Percentiles rank a stretch among this genome's conserved stretches.
These are phyloP conservation scores for Reutealis trisperma DNA, from an alignment of 345 rosid species.

Conservation along the genomic window DNA sequence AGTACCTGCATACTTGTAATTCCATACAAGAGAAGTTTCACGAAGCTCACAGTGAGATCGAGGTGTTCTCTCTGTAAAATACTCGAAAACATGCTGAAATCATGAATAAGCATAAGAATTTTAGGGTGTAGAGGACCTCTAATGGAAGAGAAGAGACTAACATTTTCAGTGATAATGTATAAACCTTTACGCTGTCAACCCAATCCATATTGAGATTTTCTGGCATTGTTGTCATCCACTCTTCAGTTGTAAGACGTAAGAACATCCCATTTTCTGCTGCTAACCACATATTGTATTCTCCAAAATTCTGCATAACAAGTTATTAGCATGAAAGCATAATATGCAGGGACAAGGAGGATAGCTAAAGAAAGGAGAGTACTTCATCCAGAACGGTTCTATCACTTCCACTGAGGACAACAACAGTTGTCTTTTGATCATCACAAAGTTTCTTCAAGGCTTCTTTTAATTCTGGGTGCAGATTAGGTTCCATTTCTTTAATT, in stretches of 20 bases:
- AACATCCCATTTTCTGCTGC: constrained; percentile 72
- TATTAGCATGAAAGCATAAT: constrained; percentile 13
- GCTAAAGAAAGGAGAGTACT: constrained; percentile 30
- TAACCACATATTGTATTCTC: constrained; percentile 56
- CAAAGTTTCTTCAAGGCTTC: constrained; percentile 48
- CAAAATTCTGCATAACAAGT: constrained; percentile 47
- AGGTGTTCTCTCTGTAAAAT: constrained; percentile 64
- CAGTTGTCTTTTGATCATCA: constrained; percentile 46
- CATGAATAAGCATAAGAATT: constrained; percentile 30
- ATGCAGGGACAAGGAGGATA: not conserved
- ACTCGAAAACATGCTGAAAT: constrained; percentile 60
- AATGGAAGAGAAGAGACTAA: constrained; percentile 12
- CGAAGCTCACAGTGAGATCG: constrained; percentile 61
- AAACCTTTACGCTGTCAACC: constrained; percentile 64
- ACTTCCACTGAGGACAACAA: constrained; percentile 60
- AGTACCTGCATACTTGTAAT: constrained; percentile 60
- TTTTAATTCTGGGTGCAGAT: constrained; percentile 41
- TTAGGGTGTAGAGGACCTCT: constrained; percentile 17
- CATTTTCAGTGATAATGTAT: constrained; percentile 5
- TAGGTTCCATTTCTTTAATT: constrained; percentile 54
- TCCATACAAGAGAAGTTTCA: constrained; percentile 64
- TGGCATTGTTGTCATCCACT: constrained; percentile 71
- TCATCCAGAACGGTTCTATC: constrained; percentile 51
- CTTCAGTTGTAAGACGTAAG: constrained; percentile 43
- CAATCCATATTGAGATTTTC: constrained; percentile 59